Percentiles rank a stretch among this genome's conserved stretches.
Evolutionary conservation across 2,329 filamentous ascomycete genomes (phyloP).

Genomic region (Plectosphaerella plurivora): DNA sequence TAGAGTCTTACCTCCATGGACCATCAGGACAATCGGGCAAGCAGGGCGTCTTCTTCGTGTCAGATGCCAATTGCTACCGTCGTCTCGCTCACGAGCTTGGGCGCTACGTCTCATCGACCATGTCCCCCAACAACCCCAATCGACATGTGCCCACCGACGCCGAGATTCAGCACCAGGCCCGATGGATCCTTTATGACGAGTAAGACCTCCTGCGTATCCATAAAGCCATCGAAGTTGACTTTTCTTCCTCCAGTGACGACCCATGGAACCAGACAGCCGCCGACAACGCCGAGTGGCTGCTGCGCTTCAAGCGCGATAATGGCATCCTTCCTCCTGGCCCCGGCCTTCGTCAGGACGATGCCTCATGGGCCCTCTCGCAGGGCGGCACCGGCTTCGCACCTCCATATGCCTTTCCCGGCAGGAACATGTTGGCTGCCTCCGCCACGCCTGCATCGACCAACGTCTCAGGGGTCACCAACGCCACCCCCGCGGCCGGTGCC

Average conservation of each 20-base stretch:
- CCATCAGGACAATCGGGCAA: neutral
- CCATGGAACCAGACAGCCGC: constrained; percentile 62
- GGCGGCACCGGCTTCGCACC: constrained; percentile 53
- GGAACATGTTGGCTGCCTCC: constrained; percentile 14
- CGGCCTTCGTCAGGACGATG: constrained; percentile 34
- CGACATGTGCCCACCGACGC: constrained; percentile 54
- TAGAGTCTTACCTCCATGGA: too few relatives aligned
- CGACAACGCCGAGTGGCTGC: constrained; percentile 60
- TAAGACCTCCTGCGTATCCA: constrained; percentile 15
- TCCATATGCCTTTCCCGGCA: constrained; percentile 45
- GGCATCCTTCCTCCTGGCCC: constrained; percentile 49
- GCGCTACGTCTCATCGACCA: constrained; percentile 47
- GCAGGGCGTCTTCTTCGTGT: constrained; percentile 42
- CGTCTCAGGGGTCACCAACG: constrained; percentile 1
- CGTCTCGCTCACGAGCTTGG: constrained; percentile 49
- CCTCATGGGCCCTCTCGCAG: constrained; percentile 41
- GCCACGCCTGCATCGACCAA: neutral
- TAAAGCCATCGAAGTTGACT: constrained; percentile 12
- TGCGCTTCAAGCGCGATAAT: constrained; percentile 55
- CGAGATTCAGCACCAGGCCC: constrained; percentile 60
- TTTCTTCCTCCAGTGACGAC: constrained; percentile 41
- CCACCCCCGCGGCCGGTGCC: constrained; percentile 14
- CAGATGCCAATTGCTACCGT: constrained; percentile 58
- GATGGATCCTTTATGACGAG: constrained; percentile 60
- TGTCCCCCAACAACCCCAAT: constrained; percentile 57